A percentile compares a stretch with the other conserved stretches of the same genome.
Conservation (phyloP, 768 basidiomycete genomes). For the Termitomyces sp. region DNA sequence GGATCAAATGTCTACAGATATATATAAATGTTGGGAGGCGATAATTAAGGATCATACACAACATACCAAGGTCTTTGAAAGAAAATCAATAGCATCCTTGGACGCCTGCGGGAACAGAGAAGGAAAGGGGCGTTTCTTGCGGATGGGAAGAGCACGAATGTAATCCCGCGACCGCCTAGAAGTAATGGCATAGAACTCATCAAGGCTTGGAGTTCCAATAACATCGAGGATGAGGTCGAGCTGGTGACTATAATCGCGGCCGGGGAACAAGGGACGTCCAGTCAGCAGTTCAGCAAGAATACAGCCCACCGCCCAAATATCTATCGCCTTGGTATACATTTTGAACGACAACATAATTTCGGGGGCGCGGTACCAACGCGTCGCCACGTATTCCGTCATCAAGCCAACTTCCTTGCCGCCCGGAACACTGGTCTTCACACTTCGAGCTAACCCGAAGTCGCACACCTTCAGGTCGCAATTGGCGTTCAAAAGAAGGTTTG, state of each 20-base stretch:
- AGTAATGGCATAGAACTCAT: conserved; percentile 97
- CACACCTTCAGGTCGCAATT: conserved; percentile 95
- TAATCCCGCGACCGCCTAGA: conserved; percentile 91
- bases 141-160: conserved; percentile 91
- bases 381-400: conserved; percentile 98
- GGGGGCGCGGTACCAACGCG: conserved; percentile 97
- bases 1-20: conserved; percentile 83
- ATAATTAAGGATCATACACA: neutral
- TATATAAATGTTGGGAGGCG: neutral
- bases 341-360: conserved; percentile 99
- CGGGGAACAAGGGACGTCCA: conserved; percentile 94
- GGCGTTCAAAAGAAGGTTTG: conserved; percentile 91
- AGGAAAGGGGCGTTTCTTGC: conserved; percentile 78
- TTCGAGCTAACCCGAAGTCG: conserved; percentile 92
- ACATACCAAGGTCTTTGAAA: conserved; percentile 75
- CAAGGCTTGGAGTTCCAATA: conserved; percentile 92
- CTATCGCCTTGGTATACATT: conserved; percentile 96
- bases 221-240: conserved; percentile 94
- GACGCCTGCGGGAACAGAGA: conserved; percentile 88
- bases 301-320: conserved; percentile 84
- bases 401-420: conserved; percentile 80
- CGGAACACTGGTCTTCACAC: conserved; percentile 78
- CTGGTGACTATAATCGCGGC: conserved; percentile 95
- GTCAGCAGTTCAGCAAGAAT: conserved; percentile 93
- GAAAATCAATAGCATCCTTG: conserved; percentile 58